Percentiles rank a stretch among this genome's conserved stretches.
Evolutionary conservation across 2,329 filamentous ascomycete genomes (phyloP).

Genomic region (Nemania bipapillata): DNA sequence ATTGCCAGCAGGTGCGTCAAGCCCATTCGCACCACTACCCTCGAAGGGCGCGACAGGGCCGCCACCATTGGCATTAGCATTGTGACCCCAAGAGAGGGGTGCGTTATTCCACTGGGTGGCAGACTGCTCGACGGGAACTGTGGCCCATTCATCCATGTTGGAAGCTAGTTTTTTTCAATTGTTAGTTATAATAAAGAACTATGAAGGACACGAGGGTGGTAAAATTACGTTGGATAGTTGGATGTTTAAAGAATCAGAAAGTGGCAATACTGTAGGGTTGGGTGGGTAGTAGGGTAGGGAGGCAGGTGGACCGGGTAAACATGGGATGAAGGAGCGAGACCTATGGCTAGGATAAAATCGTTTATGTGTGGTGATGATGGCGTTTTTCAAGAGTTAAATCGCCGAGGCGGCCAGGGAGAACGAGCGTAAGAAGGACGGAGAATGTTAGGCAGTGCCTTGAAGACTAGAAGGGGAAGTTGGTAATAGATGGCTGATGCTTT

Average conservation of each 20-base stretch:
- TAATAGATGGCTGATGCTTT: neutral
- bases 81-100: constrained; percentile 9
- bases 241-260: neutral
- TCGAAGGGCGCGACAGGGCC: constrained; percentile 15
- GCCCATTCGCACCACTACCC: constrained; percentile 16
- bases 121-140: neutral
- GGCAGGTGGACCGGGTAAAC: no score
- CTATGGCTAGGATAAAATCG: neutral
- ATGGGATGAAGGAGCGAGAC: no score
- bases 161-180: neutral
- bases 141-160: constrained; percentile 29
- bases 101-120: constrained; percentile 11
- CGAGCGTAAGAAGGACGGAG: no score
- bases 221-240: neutral
- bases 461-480: neutral
- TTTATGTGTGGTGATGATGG: no score
- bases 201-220: neutral
- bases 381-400: neutral
- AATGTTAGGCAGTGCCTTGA: neutral
- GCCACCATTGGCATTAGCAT: constrained; percentile 4
- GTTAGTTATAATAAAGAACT: constrained; percentile 9
- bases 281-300: no score
- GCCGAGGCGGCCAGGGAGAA: no score
- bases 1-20: constrained; percentile 21
- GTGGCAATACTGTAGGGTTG: neutral